Base-by-base conservation (phyloP, 768 basidiomycete species). In the Leccinum variicolor region DNA sequence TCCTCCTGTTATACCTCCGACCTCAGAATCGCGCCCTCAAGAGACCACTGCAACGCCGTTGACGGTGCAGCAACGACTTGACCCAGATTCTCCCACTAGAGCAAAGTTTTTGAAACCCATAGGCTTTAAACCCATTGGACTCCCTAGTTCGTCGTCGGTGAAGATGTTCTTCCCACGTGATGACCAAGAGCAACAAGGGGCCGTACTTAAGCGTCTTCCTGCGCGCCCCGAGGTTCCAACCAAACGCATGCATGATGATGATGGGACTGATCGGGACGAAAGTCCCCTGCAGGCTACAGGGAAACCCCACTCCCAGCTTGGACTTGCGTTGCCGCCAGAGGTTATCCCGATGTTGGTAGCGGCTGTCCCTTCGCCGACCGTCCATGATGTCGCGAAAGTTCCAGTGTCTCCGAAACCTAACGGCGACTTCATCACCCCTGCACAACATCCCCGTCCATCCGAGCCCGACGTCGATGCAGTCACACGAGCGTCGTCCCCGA, bases 101-200 rank as follows among this genome's bases (percentile, higher is more conserved):
- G 31, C 58, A 6, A 69, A 53, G 47, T 46, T 51, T 9, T 8
- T 62, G 50, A 84, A 77, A 67, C 74, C 77, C 55, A 67, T 78
- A 2, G 84, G 85, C 13, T 89, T 90, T 72, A 89, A 82, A 64
- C 87, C 89, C 5, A 87, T 90, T 25, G 81, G 78, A 6, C 77
- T 81, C 60, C 57, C 73, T 55, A 75, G 64, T 33, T 81, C 85
- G 17, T 26, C 47, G 17, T 73, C 81, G 1, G 76, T 94, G 49
- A 88, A 86, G 69, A 81, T 79, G 64, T 94, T 94, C 73, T 94
- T 94, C 68, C 91, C 92, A 21, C 83, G 81, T 1, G 90, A 92
- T 51, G 90, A 92, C 19, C 89, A 90, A 34, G 78, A 82, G 62
- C 77, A 79, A 31, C 64, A 67, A 53, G 69, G 67, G 29, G 58